phyloP scores from a whole-genome alignment of 345 rosid species.

The Citropsis articulata region DNA sequence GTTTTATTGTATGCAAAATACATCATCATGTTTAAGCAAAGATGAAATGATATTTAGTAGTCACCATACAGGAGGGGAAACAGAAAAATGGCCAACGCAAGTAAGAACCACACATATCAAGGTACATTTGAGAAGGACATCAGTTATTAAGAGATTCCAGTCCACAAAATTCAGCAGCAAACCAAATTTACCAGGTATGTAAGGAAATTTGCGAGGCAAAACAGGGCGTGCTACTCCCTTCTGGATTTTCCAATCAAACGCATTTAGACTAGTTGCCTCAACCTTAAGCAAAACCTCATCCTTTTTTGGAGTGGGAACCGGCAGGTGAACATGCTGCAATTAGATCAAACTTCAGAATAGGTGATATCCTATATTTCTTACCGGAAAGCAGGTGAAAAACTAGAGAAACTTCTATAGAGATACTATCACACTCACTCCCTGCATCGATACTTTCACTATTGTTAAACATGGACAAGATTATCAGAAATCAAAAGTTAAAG shows the following conservation, averaged over 20 bases:
- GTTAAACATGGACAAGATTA: too few species aligned
- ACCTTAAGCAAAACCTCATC: slow-evolving; percentile 55
- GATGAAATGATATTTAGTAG: neutral
- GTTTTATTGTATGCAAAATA: neutral
- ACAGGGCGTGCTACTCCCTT: slow-evolving; percentile 61
- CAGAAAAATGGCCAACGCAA: neutral
- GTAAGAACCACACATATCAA: neutral
- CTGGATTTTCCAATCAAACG: slow-evolving; percentile 66
- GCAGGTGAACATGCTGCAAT: slow-evolving; percentile 66
- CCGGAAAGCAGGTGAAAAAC: neutral
- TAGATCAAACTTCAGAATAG: neutral
- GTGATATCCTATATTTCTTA: too few species aligned
- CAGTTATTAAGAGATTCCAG: neutral
- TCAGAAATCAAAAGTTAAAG: too few species aligned
- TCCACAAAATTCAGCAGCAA: neutral
- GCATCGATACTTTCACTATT: too few species aligned
- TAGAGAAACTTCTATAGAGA: neutral
- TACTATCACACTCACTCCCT: too few species aligned
- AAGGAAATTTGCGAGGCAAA: slow-evolving; percentile 70
- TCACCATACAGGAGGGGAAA: neutral
- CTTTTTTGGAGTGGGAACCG: slow-evolving; percentile 45
- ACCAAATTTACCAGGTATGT: slow-evolving; percentile 52
- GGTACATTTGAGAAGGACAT: neutral
- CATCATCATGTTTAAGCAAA: neutral
- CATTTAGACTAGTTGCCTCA: slow-evolving; percentile 60